Evolutionary conservation across 768 basidiomycete genomes (phyloP).

Genomic region (Pleurotus platypus): DNA sequence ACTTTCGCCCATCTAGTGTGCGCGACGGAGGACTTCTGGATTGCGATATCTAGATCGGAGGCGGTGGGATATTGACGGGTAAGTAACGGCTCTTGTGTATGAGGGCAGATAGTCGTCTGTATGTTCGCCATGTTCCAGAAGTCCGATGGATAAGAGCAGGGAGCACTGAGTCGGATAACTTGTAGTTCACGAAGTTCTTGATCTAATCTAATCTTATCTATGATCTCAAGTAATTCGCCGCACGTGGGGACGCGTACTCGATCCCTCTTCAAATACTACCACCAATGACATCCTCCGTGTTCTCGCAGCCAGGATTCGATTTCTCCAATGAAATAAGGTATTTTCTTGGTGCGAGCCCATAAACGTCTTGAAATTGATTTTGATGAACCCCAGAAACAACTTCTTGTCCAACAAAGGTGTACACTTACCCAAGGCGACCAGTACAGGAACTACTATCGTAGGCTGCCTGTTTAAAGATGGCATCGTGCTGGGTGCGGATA

Average conservation of each 20-base stretch:
- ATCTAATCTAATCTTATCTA: neutral
- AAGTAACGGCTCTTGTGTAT: slow-evolving; percentile 67
- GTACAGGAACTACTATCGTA: slow-evolving; percentile 97
- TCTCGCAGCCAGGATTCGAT: slow-evolving; percentile 63
- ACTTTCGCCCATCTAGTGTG: slow-evolving; percentile 77
- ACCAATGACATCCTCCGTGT: slow-evolving; percentile 40
- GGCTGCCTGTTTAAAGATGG: slow-evolving; percentile 93
- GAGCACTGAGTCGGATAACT: no score
- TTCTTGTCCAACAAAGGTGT: slow-evolving; percentile 70
- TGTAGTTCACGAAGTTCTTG: no score
- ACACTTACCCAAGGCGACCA: slow-evolving; percentile 78
- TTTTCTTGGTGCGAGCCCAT: neutral
- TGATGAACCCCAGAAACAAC: slow-evolving; percentile 50
- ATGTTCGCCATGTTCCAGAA: slow-evolving; percentile 26
- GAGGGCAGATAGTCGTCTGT: slow-evolving; percentile 85
- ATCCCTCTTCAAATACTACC: slow-evolving; percentile 24
- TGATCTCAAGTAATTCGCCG: neutral
- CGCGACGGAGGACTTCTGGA: slow-evolving; percentile 56
- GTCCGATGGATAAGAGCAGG: no score
- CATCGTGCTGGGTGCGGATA: slow-evolving; percentile 93
- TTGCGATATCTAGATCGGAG: slow-evolving; percentile 55
- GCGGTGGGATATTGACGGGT: slow-evolving; percentile 62
- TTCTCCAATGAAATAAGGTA: slow-evolving; percentile 76
- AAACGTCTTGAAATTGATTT: neutral
- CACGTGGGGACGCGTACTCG: slow-evolving; percentile 4